Percentiles rank a stretch among this genome's conserved stretches.
Conservation (phyloP, 192 early-diverging fungal genomes). For the Coemansia sp. region DNA sequence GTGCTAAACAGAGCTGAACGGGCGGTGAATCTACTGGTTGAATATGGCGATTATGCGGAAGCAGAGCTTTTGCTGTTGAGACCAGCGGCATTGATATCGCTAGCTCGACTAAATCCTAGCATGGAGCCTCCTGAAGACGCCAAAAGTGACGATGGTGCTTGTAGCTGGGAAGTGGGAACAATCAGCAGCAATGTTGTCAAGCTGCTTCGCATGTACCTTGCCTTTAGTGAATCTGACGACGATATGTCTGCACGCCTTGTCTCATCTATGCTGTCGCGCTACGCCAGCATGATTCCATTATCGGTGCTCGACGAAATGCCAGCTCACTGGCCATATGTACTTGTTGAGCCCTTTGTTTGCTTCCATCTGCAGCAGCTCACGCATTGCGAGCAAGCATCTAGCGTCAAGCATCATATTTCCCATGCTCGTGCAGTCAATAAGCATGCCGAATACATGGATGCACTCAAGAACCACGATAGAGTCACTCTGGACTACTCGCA, state of each 20-base stretch:
- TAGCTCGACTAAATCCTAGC: constrained; percentile 17
- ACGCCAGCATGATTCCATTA: neutral
- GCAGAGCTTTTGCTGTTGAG: constrained; percentile 36
- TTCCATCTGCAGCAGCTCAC: constrained; percentile 12
- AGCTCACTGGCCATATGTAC: constrained; percentile 29
- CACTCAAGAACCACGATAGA: neutral
- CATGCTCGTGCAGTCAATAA: constrained; percentile 6
- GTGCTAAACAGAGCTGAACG: constrained; percentile 9
- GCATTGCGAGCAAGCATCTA: constrained; percentile 3
- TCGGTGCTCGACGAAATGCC: constrained; percentile 24
- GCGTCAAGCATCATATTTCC: constrained; percentile 13
- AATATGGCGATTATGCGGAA: constrained; percentile 38
- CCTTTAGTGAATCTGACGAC: constrained; percentile 16
- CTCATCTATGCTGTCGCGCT: constrained; percentile 16
- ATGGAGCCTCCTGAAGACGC: neutral
- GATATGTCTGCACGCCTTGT: constrained; percentile 41
- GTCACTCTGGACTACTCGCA: constrained; percentile 39
- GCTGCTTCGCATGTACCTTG: constrained; percentile 29
- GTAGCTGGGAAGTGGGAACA: neutral
- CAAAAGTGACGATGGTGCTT: neutral
- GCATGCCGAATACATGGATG: constrained; percentile 5
- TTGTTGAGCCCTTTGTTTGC: constrained; percentile 31
- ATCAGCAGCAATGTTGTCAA: constrained; percentile 1
- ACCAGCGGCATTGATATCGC: constrained; percentile 16
- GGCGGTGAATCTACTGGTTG: constrained; percentile 29